phyloP scores from a whole-genome alignment of 106 monocot species.

The Acorus calamus region DNA sequence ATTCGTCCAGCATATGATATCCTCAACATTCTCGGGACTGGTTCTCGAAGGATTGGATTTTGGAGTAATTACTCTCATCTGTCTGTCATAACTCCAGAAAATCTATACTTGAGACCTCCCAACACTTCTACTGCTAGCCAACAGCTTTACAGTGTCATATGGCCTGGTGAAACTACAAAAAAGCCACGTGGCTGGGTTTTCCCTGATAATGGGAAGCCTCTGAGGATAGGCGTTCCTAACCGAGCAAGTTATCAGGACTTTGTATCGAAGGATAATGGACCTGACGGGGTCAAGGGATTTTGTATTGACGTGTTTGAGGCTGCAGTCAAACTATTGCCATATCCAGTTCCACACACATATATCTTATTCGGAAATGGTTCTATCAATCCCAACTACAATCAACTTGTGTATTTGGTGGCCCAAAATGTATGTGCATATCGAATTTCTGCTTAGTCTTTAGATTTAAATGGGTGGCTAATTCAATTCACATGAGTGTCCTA shows the following conservation, averaged over 20 bases:
- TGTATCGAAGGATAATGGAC: slow-evolving; percentile 27
- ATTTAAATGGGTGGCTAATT: too few species aligned
- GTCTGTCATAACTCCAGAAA: slow-evolving; percentile 52
- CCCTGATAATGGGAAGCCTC: slow-evolving; percentile 55
- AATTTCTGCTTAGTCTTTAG: too few species aligned
- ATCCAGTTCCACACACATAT: slow-evolving; percentile 55
- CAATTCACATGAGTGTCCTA: too few species aligned
- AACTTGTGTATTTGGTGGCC: slow-evolving; percentile 49
- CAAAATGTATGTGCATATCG: slow-evolving; percentile 29
- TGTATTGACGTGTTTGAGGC: slow-evolving; percentile 75
- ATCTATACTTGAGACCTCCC: slow-evolving; percentile 22
- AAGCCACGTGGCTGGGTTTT: slow-evolving; percentile 80
- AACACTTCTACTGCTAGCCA: slow-evolving; percentile 29
- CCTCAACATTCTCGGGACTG: slow-evolving; percentile 47
- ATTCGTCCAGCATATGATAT: slow-evolving; percentile 66
- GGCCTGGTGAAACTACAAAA: slow-evolving; percentile 49
- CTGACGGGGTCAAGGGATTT: slow-evolving; percentile 41
- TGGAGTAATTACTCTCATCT: slow-evolving; percentile 68
- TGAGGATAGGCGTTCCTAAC: slow-evolving; percentile 67
- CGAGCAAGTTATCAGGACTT: slow-evolving; percentile 53
- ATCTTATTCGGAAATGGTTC: slow-evolving; percentile 56
- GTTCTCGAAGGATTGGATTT: slow-evolving; percentile 40
- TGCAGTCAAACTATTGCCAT: slow-evolving; percentile 55
- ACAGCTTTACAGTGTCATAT: slow-evolving; percentile 46
- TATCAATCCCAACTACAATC: slow-evolving; percentile 51